Base-by-base conservation (phyloP, 306 rosid species). In the Vachellia pachyceras region DNA sequence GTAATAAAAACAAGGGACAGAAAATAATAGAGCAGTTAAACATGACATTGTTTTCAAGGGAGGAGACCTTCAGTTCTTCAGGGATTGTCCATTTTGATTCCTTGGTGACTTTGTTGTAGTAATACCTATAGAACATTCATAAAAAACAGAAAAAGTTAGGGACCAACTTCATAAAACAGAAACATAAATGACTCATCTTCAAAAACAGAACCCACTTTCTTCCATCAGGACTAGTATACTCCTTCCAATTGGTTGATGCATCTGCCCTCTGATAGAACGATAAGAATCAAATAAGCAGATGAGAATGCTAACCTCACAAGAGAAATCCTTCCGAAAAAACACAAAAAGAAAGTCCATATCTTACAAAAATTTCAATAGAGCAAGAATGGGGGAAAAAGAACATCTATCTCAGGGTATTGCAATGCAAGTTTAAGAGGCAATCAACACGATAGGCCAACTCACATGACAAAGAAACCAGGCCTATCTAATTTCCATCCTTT, bases 181-280 rank as follows among this genome's bases (percentile, higher is more conserved):
- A 68, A 67, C 65, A 35, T 45, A 61, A 52, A 81, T 69, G 35
- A 74, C 22, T 22, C n/a, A 61, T 42, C 46, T 36, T 73, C 17
- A 40, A 76, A 84, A 55, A 52, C 74, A 85, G 25, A 25, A 88
- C 95, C 20, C 77, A 94, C 97, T 94, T 94, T 82, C 92, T 90
- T 80, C 98, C 97, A 76, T 94, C 97, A 50, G 97, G 97, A 85
- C 97, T 92, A 5, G 86, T 78, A 87, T 81, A 91, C 84, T 94
- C 98, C 84, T 94, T 92, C 98, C 98, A 94, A 84, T 92, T 90
- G 67, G 97, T 94, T 79, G 97, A 88, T 85, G 97, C 95, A 82
- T 94, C 98, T 20, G 88, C 97, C 86, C 93, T 94, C 98, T 94
- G 91, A 74, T 69, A 82, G 80, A 88, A 82, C 10, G 73, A 80